A percentile compares a stretch with the other conserved stretches of the same genome.
These are phyloP conservation scores for Wilhelminamyces savonicus DNA, from an alignment of 805 yeast genomes.

Conservation along the genomic window DNA sequence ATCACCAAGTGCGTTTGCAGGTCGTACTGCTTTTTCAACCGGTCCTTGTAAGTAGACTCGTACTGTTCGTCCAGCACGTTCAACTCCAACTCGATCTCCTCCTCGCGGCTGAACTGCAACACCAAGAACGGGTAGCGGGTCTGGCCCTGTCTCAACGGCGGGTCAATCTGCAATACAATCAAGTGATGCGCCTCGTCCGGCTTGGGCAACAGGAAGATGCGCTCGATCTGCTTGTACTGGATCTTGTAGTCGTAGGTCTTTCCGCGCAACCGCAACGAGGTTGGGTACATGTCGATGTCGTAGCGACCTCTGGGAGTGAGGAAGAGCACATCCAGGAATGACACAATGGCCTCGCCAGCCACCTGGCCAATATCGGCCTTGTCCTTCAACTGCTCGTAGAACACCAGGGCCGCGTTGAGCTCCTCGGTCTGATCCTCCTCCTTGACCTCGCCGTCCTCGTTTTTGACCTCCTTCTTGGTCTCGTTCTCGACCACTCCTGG, in stretches of 20 bases:
- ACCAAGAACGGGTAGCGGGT: conserved; percentile 92
- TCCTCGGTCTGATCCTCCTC: conserved; percentile 38
- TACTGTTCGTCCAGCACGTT: conserved; percentile 81
- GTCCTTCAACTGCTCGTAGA: conserved; percentile 87
- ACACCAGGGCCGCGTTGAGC: conserved; percentile 71
- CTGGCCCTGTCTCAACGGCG: conserved; percentile 97
- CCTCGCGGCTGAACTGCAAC: conserved; percentile 83
- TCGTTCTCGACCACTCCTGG: conserved; percentile 75
- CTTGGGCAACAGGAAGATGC: conserved; percentile 87
- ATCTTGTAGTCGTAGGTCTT: conserved; percentile 96
- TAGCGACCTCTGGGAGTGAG: conserved; percentile 98
- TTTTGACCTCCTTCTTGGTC: conserved; percentile 22
- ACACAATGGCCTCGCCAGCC: conserved; percentile 90
- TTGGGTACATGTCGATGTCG: conserved; percentile 89
- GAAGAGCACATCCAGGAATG: conserved; percentile 85
- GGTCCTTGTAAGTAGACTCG: conserved; percentile 66
- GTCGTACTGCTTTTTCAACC: conserved; percentile 71
- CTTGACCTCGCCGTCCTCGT: conserved; percentile 22
- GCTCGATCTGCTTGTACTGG: conserved; percentile 82
- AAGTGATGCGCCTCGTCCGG: conserved; percentile 90
- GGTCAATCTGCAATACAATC: conserved; percentile 85
- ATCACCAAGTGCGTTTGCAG: conserved; percentile 82
- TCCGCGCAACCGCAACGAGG: conserved; percentile 86
- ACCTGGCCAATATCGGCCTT: conserved; percentile 92
- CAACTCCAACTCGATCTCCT: conserved; percentile 84